Evolutionary conservation across 2,329 filamentous ascomycete species (phyloP), one percentile per base, ranked within the genome.

Genomic region (Alternaria viburni): DNA sequence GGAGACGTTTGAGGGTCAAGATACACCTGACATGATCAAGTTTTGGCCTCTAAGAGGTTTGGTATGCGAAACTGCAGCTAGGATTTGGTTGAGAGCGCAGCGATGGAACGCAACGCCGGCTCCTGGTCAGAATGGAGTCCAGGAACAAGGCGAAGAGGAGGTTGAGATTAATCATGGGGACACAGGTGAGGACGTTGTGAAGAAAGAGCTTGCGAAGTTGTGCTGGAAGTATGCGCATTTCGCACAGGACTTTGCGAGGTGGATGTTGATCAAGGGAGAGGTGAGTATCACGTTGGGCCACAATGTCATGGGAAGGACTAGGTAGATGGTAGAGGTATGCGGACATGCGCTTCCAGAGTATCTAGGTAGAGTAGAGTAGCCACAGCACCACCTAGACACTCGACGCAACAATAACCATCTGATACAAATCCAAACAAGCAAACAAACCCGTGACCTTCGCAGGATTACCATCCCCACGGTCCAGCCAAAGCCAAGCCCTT

Each of bases 401-500:
- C 21, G 2, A 47, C 21, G 13, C 21, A 17, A 26, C 23, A 49
- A 26, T 2, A 0, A 17, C 23, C 4, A 28, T 11, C 23, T 49
- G 46, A 17, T 28, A 10, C 28, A 9, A 25, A 12, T n/a, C 28
- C n/a, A 21, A n/a, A 7, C 30, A 52, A n/a, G 13, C 49, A 52
- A 12, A 25, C 4, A 25, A 23, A 52, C 3, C 7, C 13, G 8
- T 17, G 49, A 23, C 28, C 17, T 25, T 41, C 8, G 13, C 32
- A 6, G 30, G 30, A 52, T 23, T 52, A 9, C 19, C 17, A 23
- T n/a, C 13, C 30, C 28, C 28, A 41, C 21, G 28, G 32, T 52
- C 30, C 23, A n/a, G 30, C 28, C 49, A 52, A n/a, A 59, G 55
- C 56, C 64, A 61, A 67, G 66, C 32, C 23, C 52, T 58, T 57